Conservation (phyloP, 345 rosid genomes). For the Iberis pinnata region DNA sequence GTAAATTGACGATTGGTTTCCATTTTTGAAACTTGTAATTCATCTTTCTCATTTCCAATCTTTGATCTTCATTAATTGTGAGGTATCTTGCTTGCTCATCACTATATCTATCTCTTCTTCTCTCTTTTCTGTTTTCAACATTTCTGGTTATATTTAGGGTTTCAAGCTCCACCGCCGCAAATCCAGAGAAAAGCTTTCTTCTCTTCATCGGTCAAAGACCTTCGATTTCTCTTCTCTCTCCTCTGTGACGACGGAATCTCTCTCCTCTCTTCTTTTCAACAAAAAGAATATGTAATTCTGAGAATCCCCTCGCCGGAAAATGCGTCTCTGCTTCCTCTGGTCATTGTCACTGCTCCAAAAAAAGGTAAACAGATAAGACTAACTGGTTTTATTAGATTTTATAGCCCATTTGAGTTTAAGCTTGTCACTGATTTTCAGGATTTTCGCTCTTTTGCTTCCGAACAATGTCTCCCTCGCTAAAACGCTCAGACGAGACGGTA, state of each 20-base stretch:
- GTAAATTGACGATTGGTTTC: too few relatives aligned
- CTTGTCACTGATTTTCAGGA: constrained; percentile 4
- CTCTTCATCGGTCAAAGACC: constrained; percentile 32
- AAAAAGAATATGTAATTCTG: constrained; percentile 66
- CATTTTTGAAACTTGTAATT: too few relatives aligned
- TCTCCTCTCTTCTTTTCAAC: constrained; percentile 45
- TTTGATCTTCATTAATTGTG: too few relatives aligned
- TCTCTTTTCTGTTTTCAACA: too few relatives aligned
- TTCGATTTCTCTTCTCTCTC: constrained; percentile 62
- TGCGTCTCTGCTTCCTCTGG: constrained; percentile 54
- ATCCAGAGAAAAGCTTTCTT: constrained; percentile 38
- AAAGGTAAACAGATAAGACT: too few relatives aligned
- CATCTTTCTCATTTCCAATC: too few relatives aligned
- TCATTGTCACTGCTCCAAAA: constrained; percentile 91
- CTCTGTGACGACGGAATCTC: constrained; percentile 39
- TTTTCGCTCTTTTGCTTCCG: constrained; percentile 11
- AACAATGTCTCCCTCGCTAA: constrained; percentile 35
- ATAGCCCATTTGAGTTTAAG: constrained; percentile 22
- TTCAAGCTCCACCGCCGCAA: constrained; percentile 38
- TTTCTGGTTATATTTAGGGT: too few relatives aligned
- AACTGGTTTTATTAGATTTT: constrained; percentile 3
- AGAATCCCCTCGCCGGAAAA: constrained; percentile 47
- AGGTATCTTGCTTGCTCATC: too few relatives aligned
- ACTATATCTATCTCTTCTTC: too few relatives aligned
- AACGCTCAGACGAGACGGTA: constrained; percentile 60